A percentile compares a stretch with the other conserved stretches of the same genome.
phyloP scores from a whole-genome alignment of 345 rosid species.

The Syzygium jambos region DNA sequence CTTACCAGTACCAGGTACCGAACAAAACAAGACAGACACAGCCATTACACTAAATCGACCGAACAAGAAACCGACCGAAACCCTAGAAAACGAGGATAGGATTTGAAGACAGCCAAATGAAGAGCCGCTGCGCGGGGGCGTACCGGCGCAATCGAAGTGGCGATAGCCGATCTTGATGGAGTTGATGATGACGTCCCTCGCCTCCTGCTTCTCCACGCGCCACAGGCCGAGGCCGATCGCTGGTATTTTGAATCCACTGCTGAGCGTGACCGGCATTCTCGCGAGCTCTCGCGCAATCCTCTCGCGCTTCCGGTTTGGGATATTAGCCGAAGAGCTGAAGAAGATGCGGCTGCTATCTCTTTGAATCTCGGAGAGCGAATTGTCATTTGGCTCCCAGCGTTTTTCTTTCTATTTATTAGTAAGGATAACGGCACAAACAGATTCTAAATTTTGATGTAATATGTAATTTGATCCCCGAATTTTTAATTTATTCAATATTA shows the following conservation, averaged over 20 bases:
- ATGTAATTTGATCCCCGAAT: too few species aligned
- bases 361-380: too few species aligned
- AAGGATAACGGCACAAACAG: too few species aligned
- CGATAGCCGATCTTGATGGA: conserved; percentile 84
- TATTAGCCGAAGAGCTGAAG: background rate
- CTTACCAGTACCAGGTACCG: background rate
- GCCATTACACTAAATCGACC: background rate
- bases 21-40: background rate
- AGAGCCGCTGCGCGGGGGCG: background rate
- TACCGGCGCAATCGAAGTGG: conserved; percentile 94
- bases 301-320: background rate
- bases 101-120: background rate
- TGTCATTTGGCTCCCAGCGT: background rate
- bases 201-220: conserved; percentile 61
- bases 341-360: background rate
- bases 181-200: conserved; percentile 55
- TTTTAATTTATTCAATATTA: too few species aligned
- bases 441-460: too few species aligned
- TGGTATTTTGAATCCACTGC: conserved; percentile 77
- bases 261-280: conserved; percentile 55
- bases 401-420: background rate
- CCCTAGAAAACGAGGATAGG: background rate
- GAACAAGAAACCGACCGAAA: background rate
- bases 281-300: background rate
- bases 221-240: conserved; percentile 76